Percentiles rank a stretch among this genome's conserved stretches.
Conservation (phyloP, 352 stramenopile species). For the Phytophthora brassicae region DNA sequence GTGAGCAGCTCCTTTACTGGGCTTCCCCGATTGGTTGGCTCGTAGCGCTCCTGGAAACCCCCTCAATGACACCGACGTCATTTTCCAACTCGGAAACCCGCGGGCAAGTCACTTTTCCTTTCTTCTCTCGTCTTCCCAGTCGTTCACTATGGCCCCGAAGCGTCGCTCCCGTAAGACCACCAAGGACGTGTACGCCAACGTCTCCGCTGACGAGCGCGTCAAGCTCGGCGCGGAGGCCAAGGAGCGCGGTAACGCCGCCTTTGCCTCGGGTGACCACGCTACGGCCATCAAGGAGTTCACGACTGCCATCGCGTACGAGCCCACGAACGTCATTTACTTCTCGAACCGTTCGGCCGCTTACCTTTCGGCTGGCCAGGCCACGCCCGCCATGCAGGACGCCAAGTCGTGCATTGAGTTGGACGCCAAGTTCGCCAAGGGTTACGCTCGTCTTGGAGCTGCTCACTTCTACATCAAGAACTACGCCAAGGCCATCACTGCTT, state of each 20-base stretch:
- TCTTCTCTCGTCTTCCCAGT: conserved; percentile 1
- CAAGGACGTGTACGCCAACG: conserved; percentile 76
- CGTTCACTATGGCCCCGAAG: conserved; percentile 71
- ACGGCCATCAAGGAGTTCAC: conserved; percentile 89
- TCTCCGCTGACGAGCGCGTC: conserved; percentile 65
- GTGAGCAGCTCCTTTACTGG: not conserved
- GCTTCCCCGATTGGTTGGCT: conserved; percentile 23
- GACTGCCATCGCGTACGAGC: conserved; percentile 83
- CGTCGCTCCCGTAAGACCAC: conserved; percentile 82
- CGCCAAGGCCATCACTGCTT: conserved; percentile 81
- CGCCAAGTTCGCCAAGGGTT: conserved; percentile 86
- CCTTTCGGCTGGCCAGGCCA: conserved; percentile 77
- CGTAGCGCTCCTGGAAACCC: conserved; percentile 16
- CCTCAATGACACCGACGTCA: conserved; percentile 27
- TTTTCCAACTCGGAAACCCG: conserved; percentile 49
- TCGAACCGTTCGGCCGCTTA: conserved; percentile 89
- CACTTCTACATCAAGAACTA: conserved; percentile 92
- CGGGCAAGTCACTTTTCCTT: conserved; percentile 26
- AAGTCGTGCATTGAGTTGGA: conserved; percentile 87
- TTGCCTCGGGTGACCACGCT: conserved; percentile 74
- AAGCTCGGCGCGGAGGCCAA: conserved; percentile 83
- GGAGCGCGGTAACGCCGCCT: conserved; percentile 83
- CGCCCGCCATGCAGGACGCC: conserved; percentile 80
- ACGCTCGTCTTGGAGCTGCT: conserved; percentile 79
- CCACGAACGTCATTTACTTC: conserved; percentile 87